These are phyloP conservation scores for Leishmania aethiopica DNA, from an alignment of 208 protist genomes.

Conservation along the genomic window DNA sequence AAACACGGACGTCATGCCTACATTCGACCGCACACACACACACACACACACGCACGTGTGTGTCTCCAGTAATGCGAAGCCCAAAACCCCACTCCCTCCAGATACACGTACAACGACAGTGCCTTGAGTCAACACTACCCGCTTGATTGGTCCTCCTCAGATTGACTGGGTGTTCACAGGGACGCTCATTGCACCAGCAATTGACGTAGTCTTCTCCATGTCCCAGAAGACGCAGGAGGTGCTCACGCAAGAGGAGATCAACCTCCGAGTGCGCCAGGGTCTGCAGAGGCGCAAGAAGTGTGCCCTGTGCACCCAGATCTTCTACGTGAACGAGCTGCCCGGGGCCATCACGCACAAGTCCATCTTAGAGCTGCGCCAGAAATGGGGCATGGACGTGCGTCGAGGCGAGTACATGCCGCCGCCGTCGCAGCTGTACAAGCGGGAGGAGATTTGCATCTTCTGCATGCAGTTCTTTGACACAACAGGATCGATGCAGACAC, in stretches of 20 bases:
- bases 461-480: constrained; percentile 96
- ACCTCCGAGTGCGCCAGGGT: constrained; percentile 86
- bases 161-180: background rate
- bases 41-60: background rate
- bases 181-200: background rate
- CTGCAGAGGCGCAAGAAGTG: constrained; percentile 93
- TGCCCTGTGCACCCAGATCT: constrained; percentile 88
- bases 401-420: constrained; percentile 87
- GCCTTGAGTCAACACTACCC: background rate
- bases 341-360: constrained; percentile 94
- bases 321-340: constrained; percentile 91
- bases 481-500: constrained; percentile 79
- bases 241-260: constrained; percentile 63
- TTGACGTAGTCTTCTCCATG: constrained; percentile 13
- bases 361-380: constrained; percentile 88
- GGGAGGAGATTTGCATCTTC: constrained; percentile 92
- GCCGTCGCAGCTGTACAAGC: constrained; percentile 92
- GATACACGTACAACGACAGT: constrained; percentile 5
- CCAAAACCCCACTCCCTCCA: background rate
- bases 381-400: constrained; percentile 87
- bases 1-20: background rate
- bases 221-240: constrained; percentile 44
- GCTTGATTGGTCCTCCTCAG: background rate
- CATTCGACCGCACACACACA: background rate
- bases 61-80: background rate